Conservation (phyloP, 2,329 filamentous ascomycete genomes). For the Nemania sp. region DNA sequence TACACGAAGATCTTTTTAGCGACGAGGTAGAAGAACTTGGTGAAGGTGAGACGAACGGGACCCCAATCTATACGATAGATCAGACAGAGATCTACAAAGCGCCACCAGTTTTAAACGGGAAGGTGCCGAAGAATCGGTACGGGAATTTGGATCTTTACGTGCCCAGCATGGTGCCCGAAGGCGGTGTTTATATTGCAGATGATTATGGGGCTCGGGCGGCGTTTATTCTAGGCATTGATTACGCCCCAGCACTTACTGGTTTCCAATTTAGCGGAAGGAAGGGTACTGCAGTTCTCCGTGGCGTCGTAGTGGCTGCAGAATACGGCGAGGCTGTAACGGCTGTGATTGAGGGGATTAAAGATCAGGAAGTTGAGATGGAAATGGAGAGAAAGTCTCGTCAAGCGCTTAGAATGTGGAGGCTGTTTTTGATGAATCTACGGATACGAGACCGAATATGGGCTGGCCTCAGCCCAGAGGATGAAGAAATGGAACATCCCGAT, state of each 20-base stretch:
- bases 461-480: constrained; percentile 63
- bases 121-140: constrained; percentile 89
- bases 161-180: constrained; percentile 87
- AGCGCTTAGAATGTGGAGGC: constrained; percentile 77
- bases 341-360: constrained; percentile 74
- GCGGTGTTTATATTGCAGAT: constrained; percentile 77
- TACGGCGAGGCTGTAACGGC: constrained; percentile 77
- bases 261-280: constrained; percentile 89
- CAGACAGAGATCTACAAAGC: constrained; percentile 81
- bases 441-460: constrained; percentile 80
- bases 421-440: constrained; percentile 80
- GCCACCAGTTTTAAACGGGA: constrained; percentile 79
- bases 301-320: constrained; percentile 80
- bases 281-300: constrained; percentile 84
- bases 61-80: constrained; percentile 69
- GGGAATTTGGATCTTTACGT: constrained; percentile 96
- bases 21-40: constrained; percentile 54
- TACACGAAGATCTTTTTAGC: constrained; percentile 53
- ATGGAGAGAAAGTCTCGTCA: constrained; percentile 71
- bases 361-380: constrained; percentile 73
- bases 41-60: constrained; percentile 60
- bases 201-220: constrained; percentile 77
- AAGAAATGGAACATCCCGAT: constrained; percentile 55
- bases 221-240: constrained; percentile 81
- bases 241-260: constrained; percentile 88